Evolutionary conservation across 2,329 filamentous ascomycete species (phyloP), one percentile per base, ranked within the genome.

Genomic region (Paraconiothyrium sp.): DNA sequence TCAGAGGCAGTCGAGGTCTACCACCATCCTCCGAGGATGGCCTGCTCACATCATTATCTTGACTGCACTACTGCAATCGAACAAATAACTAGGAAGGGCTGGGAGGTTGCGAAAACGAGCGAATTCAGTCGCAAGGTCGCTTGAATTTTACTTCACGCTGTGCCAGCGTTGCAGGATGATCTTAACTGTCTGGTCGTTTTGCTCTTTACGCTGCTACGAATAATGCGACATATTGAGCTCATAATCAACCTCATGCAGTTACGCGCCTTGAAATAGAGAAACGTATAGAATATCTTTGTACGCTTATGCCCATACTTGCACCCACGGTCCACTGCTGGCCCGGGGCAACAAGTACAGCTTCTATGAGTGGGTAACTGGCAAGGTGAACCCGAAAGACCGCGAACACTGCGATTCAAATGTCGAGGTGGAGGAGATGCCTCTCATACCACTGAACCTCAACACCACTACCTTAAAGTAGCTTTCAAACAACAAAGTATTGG

Each of bases 361-460:
- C 27, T 6, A 30, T 6, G 4, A 30, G 27, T 2, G 27, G 4
- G 27, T 4, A 4, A 4, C 6, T 30, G 27, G 6, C 27, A 35
- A 56, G 41, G 22, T 37, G 32, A 37, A 43, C 14, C 35, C 35
- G 3, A 37, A 14, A 14, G 35, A 14, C 27, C 27, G 27, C 2
- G 27, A 30, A 30, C 6, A 30, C 27, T 6, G 27, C 27, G 27
- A 30, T 6, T 30, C 2, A 30, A 2, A 30, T 6, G 27, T 30
- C 27, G 27, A 30, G 27, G 6, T 30, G 27, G 4, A 30, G 27
- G 27, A 30, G 6, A 34, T 44, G 11, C 22, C 51, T 2, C 10
- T 55, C 39, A 55, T 44, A 13, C 27, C 51, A 8, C n/a, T 32
- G 51, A 37, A 55, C 30, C 37, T 55, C 13, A 37, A 55, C 10